Evolutionary conservation across 164 flowering plant genomes (phyloP), one percentile per base, ranked within the genome.

Genomic region (Vitis labrusca): DNA sequence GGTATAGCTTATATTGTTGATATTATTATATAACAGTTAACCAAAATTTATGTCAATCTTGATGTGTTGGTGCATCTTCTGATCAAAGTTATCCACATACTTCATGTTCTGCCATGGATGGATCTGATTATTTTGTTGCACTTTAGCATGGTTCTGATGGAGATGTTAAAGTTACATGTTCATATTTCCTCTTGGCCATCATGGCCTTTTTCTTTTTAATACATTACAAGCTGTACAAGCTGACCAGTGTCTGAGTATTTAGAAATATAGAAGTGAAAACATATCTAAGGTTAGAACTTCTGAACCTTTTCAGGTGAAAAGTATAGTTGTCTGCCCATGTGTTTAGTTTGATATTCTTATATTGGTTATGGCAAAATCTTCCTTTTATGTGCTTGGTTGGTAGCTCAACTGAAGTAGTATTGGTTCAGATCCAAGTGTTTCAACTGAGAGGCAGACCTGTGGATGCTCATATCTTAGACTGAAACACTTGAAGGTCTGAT

Each of bases 1-100:
- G 73, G 55, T 60, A 55, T 61, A 69, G n/a, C 52, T 55, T 61
- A 11, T 32, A 37, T 50, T 71, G 14, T 52, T 66, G 8, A 50
- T 44, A 50, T 55, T 47, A n/a, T 5, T 27, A 57, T n/a, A 63
- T 50, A 27, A 59, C 13, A 27, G 3, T 9, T 19, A 59, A 23
- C 29, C 13, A 23, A 27, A 12, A 59, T 59, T 3, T 9, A 23
- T 23, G 37, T 6, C 61, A 59, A 27, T 59, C 37, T 29, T 10
- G 32, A 6, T 23, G 12, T 10, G 29, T 5, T 59, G 14, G 29
- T 27, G 44, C 37, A 2, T 14, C 32, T 27, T 23, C 13, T 59
- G 29, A 32, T 59, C 37, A 59, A 59, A 59, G 37, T 59, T 16
- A 59, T 27, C 12, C 10, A 3, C 61, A 59, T 59, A 23, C 61